These are phyloP conservation scores for Sporothrix brasiliensis DNA, from an alignment of 2,329 filamentous ascomycete genomes.

Conservation along the genomic window DNA sequence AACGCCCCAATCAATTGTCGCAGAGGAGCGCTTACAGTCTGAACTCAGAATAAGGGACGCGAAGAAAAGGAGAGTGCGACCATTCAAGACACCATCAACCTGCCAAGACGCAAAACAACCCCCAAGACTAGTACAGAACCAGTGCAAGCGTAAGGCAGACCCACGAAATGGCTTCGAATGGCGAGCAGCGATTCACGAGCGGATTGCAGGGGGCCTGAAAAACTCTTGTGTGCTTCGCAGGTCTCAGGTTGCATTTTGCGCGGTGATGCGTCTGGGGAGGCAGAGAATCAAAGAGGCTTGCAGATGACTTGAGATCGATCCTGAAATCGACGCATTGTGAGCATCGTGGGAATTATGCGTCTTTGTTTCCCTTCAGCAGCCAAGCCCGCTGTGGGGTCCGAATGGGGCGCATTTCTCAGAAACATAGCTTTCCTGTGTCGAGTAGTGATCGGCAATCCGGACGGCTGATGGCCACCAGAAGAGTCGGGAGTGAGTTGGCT, in stretches of 20 bases:
- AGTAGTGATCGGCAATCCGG: not conserved
- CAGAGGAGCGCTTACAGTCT: conserved; percentile 17
- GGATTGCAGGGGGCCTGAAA: not conserved
- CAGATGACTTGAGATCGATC: not conserved
- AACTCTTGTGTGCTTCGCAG: too few relatives aligned
- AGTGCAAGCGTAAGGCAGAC: conserved; percentile 28
- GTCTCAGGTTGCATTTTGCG: too few relatives aligned
- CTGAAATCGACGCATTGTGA: too few relatives aligned
- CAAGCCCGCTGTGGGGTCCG: not conserved
- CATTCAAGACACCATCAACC: not conserved
- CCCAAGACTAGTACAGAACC: conserved; percentile 25
- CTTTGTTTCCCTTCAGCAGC: not conserved
- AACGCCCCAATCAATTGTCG: too few relatives aligned
- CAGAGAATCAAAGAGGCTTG: not conserved
- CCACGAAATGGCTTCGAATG: conserved; percentile 27
- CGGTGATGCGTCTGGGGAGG: not conserved
- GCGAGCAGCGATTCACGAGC: conserved; percentile 19
- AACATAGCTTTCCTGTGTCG: not conserved
- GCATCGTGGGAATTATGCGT: too few relatives aligned
- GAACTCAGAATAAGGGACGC: not conserved
- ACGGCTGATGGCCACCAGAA: not conserved
- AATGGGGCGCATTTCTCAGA: not conserved
- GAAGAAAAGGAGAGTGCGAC: not conserved
- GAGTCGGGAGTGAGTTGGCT: not conserved
- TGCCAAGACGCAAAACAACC: conserved; percentile 25